Conservation (phyloP, 2,329 filamentous ascomycete species). For the Cladosporium sp. region DNA sequence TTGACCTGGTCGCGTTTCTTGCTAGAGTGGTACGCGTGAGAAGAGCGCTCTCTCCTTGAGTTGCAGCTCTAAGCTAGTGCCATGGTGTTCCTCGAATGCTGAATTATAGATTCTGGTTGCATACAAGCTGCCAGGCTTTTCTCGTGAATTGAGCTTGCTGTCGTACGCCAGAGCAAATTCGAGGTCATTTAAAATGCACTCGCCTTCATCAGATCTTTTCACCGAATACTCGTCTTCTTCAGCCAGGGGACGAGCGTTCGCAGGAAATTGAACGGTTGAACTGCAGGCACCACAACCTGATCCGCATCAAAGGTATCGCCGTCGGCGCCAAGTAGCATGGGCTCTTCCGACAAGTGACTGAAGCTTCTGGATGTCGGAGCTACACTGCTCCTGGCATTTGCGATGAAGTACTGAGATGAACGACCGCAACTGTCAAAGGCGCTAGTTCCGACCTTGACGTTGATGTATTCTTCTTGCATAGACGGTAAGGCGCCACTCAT, state of each 20-base stretch:
- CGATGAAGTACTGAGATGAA: slow-evolving; percentile 16
- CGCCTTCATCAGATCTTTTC: too few relatives aligned
- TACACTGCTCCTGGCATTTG: slow-evolving; percentile 20
- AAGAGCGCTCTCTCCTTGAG: too few relatives aligned
- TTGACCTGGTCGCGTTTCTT: neutral
- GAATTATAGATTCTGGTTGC: too few relatives aligned
- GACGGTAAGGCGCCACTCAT: slow-evolving; percentile 25
- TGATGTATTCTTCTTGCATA: slow-evolving; percentile 14
- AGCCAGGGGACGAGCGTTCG: too few relatives aligned
- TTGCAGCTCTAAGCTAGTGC: neutral
- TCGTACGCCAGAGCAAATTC: too few relatives aligned
- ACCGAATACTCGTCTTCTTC: too few relatives aligned
- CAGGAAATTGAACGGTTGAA: neutral
- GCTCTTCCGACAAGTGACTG: slow-evolving; percentile 26
- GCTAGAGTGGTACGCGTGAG: too few relatives aligned
- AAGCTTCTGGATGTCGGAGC: slow-evolving; percentile 22
- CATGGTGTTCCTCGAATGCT: too few relatives aligned
- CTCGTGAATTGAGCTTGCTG: too few relatives aligned
- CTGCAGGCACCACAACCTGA: slow-evolving; percentile 5
- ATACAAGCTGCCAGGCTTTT: too few relatives aligned
- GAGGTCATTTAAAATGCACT: too few relatives aligned
- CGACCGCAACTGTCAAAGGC: slow-evolving; percentile 28
- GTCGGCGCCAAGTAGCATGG: slow-evolving; percentile 29
- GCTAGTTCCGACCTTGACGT: slow-evolving; percentile 30
- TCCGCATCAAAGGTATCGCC: slow-evolving; percentile 18